phyloP scores from a whole-genome alignment of 208 protist genomes.

The Leishmania arabica region DNA sequence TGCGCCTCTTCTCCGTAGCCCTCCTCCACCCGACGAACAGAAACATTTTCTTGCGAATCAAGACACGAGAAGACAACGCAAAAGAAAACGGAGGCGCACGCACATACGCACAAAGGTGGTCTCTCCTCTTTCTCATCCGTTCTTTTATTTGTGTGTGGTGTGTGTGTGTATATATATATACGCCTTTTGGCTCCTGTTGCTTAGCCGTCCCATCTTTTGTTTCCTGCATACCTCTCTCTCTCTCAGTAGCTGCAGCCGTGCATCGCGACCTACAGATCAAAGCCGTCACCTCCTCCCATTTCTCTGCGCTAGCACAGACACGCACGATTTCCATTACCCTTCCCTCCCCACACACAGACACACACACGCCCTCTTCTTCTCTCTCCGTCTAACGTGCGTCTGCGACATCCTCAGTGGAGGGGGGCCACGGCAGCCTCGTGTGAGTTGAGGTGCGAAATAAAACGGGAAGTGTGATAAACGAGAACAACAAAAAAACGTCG shows the following conservation, averaged over 20 bases:
- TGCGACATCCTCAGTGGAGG: neutral
- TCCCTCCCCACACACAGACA: neutral
- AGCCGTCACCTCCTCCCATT: neutral
- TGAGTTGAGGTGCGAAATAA: neutral
- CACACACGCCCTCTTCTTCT: neutral
- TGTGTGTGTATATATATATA: neutral
- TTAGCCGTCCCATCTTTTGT: neutral
- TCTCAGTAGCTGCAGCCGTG: neutral
- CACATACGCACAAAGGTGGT: neutral
- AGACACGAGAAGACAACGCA: neutral
- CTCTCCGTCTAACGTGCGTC: neutral
- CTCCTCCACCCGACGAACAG: neutral
- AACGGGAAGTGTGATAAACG: neutral
- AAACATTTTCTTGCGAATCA: neutral
- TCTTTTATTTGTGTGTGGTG: neutral
- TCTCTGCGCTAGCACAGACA: neutral
- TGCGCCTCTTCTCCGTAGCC: neutral
- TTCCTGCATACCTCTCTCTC: neutral
- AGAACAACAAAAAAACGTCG: neutral
- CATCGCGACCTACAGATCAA: too few species aligned
- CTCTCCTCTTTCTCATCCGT: neutral
- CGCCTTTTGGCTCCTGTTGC: neutral
- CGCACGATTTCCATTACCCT: neutral
- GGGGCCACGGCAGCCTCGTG: neutral
- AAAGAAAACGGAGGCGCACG: neutral